Conservation (phyloP, 2,329 filamentous ascomycete genomes). For the Diplocarpon mali region DNA sequence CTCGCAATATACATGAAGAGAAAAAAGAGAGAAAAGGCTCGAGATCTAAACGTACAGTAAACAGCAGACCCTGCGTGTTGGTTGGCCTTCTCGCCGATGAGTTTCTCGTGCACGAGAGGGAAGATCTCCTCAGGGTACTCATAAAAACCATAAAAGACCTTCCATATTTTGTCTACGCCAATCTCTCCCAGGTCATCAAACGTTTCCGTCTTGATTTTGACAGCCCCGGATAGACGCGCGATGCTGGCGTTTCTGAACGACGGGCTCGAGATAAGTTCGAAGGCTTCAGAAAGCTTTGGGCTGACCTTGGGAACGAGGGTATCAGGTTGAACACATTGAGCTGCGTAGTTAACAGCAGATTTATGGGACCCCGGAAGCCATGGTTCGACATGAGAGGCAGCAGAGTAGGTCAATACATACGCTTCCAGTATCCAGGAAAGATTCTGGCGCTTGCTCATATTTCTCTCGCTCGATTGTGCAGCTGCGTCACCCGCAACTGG, state of each 20-base stretch:
- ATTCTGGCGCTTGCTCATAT: too few species aligned
- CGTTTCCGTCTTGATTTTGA: conserved; percentile 5
- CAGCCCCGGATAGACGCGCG: conserved; percentile 2
- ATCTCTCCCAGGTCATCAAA: conserved; percentile 4
- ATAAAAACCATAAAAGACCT: conserved; percentile 4
- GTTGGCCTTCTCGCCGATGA: conserved; percentile 7
- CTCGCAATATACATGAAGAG: too few species aligned
- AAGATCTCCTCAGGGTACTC: conserved; percentile 2
- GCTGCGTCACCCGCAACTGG: too few species aligned
- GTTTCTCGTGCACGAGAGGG: conserved; percentile 7
- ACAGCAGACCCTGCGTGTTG: conserved; percentile 4
- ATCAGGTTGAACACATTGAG: conserved; percentile 2
- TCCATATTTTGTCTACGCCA: conserved; percentile 1
- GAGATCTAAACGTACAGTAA: too few species aligned
- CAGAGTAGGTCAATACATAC: background rate
- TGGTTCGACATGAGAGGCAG: background rate
- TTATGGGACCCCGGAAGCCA: background rate
- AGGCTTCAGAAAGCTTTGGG: conserved; percentile 1
- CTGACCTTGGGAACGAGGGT: conserved; percentile 1
- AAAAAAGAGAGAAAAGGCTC: too few species aligned
- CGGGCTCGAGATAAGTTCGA: conserved; percentile 1
- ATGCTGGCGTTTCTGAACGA: conserved; percentile 1
- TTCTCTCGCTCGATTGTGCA: too few species aligned
- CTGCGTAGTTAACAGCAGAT: background rate
- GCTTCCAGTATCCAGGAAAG: too few species aligned